Conservation (phyloP, 1,284 basidiomycete species). For the Cryptococcus deneoformans region DNA sequence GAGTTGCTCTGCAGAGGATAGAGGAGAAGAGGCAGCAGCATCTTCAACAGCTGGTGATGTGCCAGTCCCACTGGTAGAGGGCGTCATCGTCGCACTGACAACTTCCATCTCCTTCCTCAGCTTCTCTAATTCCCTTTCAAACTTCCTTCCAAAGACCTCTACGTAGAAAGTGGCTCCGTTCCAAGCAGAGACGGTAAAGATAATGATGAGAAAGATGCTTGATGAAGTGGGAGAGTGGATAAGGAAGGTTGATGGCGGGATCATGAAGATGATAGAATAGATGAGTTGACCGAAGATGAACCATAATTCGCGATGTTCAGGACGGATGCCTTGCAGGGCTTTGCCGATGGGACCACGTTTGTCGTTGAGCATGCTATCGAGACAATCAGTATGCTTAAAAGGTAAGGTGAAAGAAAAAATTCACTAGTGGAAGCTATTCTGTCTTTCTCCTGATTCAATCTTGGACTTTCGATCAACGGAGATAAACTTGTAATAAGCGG, state of each 20-base stretch:
- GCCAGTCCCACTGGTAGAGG: slow-evolving; percentile 6
- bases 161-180: slow-evolving; percentile 65
- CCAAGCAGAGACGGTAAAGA: slow-evolving; percentile 73
- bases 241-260: slow-evolving; percentile 72
- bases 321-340: slow-evolving; percentile 59
- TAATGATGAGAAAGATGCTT: slow-evolving; percentile 67
- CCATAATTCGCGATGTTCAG: slow-evolving; percentile 62
- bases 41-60: slow-evolving; percentile 1
- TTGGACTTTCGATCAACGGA: slow-evolving; percentile 77
- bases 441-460: slow-evolving; percentile 79
- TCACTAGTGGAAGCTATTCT: slow-evolving; percentile 74
- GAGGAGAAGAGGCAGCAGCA: slow-evolving; percentile 1
- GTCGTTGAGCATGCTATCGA: slow-evolving; percentile 67
- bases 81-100: slow-evolving; percentile 26
- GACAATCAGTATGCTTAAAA: not conserved
- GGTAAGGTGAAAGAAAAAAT: slow-evolving; percentile 5
- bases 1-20: slow-evolving; percentile 1
- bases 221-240: slow-evolving; percentile 72
- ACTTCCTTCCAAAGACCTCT: slow-evolving; percentile 92
- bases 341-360: slow-evolving; percentile 78
- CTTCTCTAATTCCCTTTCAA: slow-evolving; percentile 83
- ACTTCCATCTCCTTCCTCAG: slow-evolving; percentile 68
- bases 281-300: slow-evolving; percentile 85
- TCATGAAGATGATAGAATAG: slow-evolving; percentile 79
- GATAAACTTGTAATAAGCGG: slow-evolving; percentile 89